A percentile compares a stretch with the other conserved stretches of the same genome.
Conservation (phyloP, 2,329 filamentous ascomycete genomes). For the Exutisphaerella laricina region DNA sequence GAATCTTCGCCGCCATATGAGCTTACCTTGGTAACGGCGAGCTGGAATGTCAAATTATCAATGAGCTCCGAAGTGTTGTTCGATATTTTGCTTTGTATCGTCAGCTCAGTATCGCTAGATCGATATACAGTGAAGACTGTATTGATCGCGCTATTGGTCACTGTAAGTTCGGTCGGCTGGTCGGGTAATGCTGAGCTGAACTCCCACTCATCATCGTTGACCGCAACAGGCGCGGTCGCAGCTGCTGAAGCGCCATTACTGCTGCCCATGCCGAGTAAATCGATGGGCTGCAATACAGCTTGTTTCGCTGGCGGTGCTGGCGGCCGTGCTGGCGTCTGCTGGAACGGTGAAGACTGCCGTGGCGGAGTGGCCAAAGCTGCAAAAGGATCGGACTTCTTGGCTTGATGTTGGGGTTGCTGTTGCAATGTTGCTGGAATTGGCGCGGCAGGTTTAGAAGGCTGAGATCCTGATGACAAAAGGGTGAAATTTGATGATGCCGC, state of each 20-base stretch:
- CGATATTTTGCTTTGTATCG: constrained; percentile 76
- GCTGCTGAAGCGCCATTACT: constrained; percentile 42
- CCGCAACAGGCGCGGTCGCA: constrained; percentile 8
- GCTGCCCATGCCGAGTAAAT: constrained; percentile 30
- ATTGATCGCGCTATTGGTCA: constrained; percentile 60
- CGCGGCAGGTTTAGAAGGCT: constrained; percentile 46
- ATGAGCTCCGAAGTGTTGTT: constrained; percentile 70
- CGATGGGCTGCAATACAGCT: constrained; percentile 15
- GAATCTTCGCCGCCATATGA: neutral
- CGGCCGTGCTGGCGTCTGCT: constrained; percentile 40
- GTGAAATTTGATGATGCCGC: constrained; percentile 43
- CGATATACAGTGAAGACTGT: constrained; percentile 69
- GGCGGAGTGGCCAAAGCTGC: constrained; percentile 51
- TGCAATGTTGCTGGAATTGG: constrained; percentile 36
- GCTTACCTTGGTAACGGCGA: constrained; percentile 84
- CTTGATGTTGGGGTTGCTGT: constrained; percentile 21
- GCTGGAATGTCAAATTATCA: constrained; percentile 77
- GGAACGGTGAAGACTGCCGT: constrained; percentile 46
- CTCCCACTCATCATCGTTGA: constrained; percentile 79
- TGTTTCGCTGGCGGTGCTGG: constrained; percentile 25
- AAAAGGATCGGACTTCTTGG: constrained; percentile 53
- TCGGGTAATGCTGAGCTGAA: constrained; percentile 82
- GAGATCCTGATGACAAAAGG: constrained; percentile 36
- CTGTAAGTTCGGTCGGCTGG: constrained; percentile 55
- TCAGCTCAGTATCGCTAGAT: constrained; percentile 49